A percentile compares a stretch with the other conserved stretches of the same genome.
These are phyloP conservation scores for Echria macrotheca DNA, from an alignment of 495 filamentous ascomycete species.

Conservation along the genomic window DNA sequence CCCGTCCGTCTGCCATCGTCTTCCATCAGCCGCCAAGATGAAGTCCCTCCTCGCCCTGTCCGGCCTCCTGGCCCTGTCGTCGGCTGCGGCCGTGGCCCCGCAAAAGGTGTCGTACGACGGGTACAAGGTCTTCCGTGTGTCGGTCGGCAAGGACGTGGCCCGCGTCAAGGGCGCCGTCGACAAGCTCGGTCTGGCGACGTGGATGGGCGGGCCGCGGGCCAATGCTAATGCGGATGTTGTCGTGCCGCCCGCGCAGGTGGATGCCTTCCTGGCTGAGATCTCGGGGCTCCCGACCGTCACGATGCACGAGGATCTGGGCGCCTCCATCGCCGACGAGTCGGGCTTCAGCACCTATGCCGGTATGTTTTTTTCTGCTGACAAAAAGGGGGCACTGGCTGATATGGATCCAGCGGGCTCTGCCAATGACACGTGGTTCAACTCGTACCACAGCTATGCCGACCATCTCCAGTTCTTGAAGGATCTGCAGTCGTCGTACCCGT, in stretches of 20 bases:
- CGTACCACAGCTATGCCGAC: conserved; percentile 50
- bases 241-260: conserved; percentile 21
- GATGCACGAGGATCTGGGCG: conserved; percentile 30
- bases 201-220: conserved; percentile 25
- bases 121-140: conserved; percentile 26
- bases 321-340: conserved; percentile 23
- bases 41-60: not conserved
- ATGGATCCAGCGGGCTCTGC: conserved; percentile 10
- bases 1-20: too few relatives aligned
- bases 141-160: conserved; percentile 19
- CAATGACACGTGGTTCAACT: conserved; percentile 46
- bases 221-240: conserved; percentile 25
- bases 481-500: conserved; percentile 40
- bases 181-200: conserved; percentile 25
- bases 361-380: not conserved
- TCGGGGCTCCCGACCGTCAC: conserved; percentile 17
- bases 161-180: conserved; percentile 21
- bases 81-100: conserved; percentile 5
- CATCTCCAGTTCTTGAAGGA: conserved; percentile 48
- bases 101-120: conserved; percentile 20
- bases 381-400: not conserved
- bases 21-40: not conserved
- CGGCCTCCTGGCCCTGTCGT: conserved; percentile 10
- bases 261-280: conserved; percentile 18
- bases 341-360: conserved; percentile 21